phyloP scores from a whole-genome alignment of 208 protist genomes.

The Acanthamoeba sp. region DNA sequence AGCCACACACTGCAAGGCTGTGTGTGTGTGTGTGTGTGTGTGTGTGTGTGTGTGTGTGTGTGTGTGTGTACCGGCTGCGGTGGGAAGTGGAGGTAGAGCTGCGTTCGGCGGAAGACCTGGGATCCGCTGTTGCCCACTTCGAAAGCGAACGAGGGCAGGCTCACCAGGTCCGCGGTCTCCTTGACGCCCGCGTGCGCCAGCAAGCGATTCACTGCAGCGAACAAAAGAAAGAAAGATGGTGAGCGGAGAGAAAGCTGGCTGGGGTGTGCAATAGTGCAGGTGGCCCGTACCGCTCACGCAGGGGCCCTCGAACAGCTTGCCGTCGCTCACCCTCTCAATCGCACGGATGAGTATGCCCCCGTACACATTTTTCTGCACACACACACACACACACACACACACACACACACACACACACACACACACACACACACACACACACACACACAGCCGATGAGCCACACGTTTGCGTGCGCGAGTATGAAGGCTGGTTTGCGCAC shows the following conservation, averaged over 20 bases:
- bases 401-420: too few species aligned
- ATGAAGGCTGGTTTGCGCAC: background rate
- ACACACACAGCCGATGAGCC: background rate
- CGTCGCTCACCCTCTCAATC: conserved; percentile 58
- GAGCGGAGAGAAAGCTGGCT: background rate
- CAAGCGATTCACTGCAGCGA: conserved; percentile 45
- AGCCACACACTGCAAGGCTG: too few species aligned
- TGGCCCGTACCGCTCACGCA: conserved; percentile 17
- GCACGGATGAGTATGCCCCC: conserved; percentile 56
- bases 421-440: too few species aligned
- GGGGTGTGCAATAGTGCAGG: too few species aligned
- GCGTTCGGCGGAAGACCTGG: background rate
- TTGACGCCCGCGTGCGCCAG: conserved; percentile 46
- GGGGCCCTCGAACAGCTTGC: conserved; percentile 69
- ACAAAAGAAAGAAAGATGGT: background rate
- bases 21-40: background rate
- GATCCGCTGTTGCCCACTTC: conserved; percentile 70
- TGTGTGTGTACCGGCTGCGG: background rate
- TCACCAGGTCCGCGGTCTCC: conserved; percentile 29
- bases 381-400: too few species aligned
- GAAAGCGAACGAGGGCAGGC: conserved; percentile 56
- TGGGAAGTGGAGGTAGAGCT: conserved; percentile 60
- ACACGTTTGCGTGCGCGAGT: background rate
- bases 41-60: background rate
- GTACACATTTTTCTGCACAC: too few species aligned